Percentiles rank a stretch among this genome's conserved stretches.
Conservation (phyloP, 23 red algal genomes). For the Gracilaria caudata region DNA sequence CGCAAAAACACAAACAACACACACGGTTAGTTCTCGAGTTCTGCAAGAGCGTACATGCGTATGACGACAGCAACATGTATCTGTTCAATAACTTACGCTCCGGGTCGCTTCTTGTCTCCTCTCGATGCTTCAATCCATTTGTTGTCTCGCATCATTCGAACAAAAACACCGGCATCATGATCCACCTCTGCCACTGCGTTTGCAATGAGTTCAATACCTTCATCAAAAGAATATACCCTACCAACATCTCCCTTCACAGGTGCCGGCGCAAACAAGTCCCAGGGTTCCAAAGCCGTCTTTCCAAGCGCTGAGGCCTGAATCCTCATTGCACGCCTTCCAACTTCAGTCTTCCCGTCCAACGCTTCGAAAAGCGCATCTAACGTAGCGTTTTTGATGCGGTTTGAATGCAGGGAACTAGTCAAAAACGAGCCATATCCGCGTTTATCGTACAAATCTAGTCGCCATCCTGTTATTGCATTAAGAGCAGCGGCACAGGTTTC, state of each 20-base stretch:
- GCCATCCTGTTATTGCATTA: conserved; percentile 77
- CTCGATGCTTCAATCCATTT: conserved; percentile 81
- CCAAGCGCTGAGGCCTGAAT: conserved; percentile 64
- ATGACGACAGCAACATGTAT: background rate
- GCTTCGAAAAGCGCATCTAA: conserved; percentile 64
- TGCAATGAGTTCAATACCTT: conserved; percentile 80
- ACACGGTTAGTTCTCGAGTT: background rate
- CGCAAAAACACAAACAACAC: background rate
- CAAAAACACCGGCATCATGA: conserved; percentile 56
- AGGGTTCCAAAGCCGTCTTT: conserved; percentile 60
- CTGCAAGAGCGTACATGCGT: background rate
- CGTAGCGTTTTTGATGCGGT: conserved; percentile 58
- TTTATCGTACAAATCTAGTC: conserved; percentile 63
- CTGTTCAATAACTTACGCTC: conserved; percentile 62
- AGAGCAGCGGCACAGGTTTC: conserved; percentile 74
- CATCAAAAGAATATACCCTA: conserved; percentile 77
- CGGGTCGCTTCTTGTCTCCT: conserved; percentile 78
- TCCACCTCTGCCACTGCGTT: conserved; percentile 73
- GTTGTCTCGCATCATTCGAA: conserved; percentile 71
- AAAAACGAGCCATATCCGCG: conserved; percentile 61
- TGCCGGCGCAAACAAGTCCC: conserved; percentile 76
- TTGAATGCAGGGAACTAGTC: conserved; percentile 66
- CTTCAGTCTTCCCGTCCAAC: conserved; percentile 42
- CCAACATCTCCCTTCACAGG: conserved; percentile 36
- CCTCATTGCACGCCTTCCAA: conserved; percentile 73